Evolutionary conservation across 371 early-diverging fungal species (phyloP).

Genomic region (Mucor lusitanicus): DNA sequence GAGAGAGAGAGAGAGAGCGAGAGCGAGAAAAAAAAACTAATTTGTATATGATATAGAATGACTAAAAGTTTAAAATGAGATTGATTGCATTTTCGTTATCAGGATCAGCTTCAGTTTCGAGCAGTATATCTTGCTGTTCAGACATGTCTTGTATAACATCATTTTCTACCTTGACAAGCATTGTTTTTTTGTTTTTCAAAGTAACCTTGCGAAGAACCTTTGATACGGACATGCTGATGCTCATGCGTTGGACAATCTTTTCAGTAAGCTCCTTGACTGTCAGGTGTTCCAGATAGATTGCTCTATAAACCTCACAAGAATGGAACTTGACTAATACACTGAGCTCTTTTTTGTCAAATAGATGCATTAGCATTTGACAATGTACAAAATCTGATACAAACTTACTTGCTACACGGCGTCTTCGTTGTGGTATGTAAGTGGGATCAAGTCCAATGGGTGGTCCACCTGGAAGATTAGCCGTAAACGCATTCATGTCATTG

Average conservation of each 20-base stretch:
- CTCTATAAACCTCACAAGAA: conserved; percentile 40
- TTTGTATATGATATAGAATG: too few species aligned
- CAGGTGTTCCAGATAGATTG: conserved; percentile 57
- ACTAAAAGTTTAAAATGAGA: conserved; percentile 10
- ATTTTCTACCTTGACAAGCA: conserved; percentile 52
- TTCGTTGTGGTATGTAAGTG: conserved; percentile 32
- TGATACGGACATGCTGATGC: conserved; percentile 29
- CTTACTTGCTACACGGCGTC: conserved; percentile 38
- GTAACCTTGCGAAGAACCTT: conserved; percentile 11
- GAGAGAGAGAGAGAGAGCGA: too few species aligned
- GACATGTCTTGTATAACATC: conserved; percentile 54
- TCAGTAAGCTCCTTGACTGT: conserved; percentile 47
- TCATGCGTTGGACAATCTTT: conserved; percentile 40
- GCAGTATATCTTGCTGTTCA: conserved; percentile 55
- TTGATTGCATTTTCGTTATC: conserved; percentile 18
- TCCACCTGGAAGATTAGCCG: neutral
- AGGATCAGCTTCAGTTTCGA: conserved; percentile 46
- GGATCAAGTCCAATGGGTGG: conserved; percentile 34
- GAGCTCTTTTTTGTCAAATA: conserved; percentile 21
- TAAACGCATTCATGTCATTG: neutral
- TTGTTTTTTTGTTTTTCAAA: conserved; percentile 30
- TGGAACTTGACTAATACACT: conserved; percentile 54
- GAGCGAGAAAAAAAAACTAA: too few species aligned
- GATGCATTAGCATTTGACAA: conserved; percentile 3
- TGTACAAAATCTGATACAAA: neutral